Percentiles rank a stretch among this genome's conserved stretches.
Conservation (phyloP, 2,329 filamentous ascomycete genomes). For the Exophiala sp. region DNA sequence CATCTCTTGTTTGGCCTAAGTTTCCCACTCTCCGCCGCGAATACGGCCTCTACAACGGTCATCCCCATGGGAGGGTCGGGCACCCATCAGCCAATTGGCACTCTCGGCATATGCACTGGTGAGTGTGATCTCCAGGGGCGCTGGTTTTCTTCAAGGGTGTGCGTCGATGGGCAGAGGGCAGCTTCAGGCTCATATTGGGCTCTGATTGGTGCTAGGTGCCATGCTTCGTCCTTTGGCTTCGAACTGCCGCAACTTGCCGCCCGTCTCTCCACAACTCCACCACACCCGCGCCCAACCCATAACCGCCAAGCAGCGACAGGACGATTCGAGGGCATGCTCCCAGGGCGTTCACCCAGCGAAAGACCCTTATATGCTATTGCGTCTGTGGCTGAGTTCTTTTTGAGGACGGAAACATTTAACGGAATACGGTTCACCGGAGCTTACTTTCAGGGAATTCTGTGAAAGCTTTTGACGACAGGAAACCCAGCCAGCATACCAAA, state of each 20-base stretch:
- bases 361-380: not conserved
- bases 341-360: not conserved
- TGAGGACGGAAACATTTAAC: not conserved
- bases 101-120: not conserved
- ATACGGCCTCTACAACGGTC: not conserved
- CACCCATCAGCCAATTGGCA: not conserved
- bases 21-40: not conserved
- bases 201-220: not conserved
- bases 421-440: not conserved
- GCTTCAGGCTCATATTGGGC: not conserved
- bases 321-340: not conserved
- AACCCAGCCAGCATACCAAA: not conserved
- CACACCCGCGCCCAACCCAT: not conserved
- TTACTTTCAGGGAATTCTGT: not conserved
- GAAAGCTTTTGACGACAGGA: not conserved
- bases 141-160: not conserved
- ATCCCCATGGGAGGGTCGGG: not conserved
- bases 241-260: too few relatives aligned
- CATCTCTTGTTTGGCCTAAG: not conserved
- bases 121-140: not conserved
- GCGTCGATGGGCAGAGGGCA: not conserved
- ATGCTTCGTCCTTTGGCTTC: too few relatives aligned
- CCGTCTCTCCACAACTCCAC: not conserved
- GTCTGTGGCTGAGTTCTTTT: not conserved
- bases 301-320: not conserved